Evolutionary conservation across 495 filamentous ascomycete genomes (phyloP).

Genomic region (Cladorrhinum samala): DNA sequence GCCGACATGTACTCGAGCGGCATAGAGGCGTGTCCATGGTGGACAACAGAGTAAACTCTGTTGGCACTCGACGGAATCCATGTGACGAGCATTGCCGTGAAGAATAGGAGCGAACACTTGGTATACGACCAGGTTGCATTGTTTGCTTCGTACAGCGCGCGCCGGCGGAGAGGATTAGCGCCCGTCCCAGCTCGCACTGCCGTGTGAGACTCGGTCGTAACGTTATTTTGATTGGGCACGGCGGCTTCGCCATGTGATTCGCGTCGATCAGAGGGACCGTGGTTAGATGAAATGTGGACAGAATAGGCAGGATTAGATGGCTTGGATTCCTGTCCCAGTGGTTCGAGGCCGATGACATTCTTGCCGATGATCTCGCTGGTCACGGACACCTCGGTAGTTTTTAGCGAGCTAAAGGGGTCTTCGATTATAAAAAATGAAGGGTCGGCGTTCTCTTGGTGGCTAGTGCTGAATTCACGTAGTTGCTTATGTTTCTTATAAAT

Average conservation of each 20-base stretch:
- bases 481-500: slow-evolving; percentile 56
- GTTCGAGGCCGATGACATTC: neutral
- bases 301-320: slow-evolving; percentile 36
- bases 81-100: slow-evolving; percentile 70
- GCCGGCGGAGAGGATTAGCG: slow-evolving; percentile 13
- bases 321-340: slow-evolving; percentile 13
- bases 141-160: slow-evolving; percentile 31
- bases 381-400: slow-evolving; percentile 55
- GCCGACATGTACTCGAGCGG: slow-evolving; percentile 64
- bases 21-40: slow-evolving; percentile 48
- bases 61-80: slow-evolving; percentile 83
- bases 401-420: slow-evolving; percentile 42
- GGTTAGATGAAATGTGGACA: slow-evolving; percentile 42
- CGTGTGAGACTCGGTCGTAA: slow-evolving; percentile 11
- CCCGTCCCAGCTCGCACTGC: slow-evolving; percentile 1
- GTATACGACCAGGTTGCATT: slow-evolving; percentile 70
- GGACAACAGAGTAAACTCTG: slow-evolving; percentile 62
- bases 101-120: slow-evolving; percentile 80
- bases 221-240: slow-evolving; percentile 14
- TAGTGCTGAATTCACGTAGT: slow-evolving; percentile 35
- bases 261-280: slow-evolving; percentile 8
- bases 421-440: slow-evolving; percentile 2
- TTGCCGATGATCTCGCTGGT: slow-evolving; percentile 35
- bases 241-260: slow-evolving; percentile 16
- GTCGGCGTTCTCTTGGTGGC: slow-evolving; percentile 8